Conservation (phyloP, 345 rosid genomes). For the Clausena lansium region DNA sequence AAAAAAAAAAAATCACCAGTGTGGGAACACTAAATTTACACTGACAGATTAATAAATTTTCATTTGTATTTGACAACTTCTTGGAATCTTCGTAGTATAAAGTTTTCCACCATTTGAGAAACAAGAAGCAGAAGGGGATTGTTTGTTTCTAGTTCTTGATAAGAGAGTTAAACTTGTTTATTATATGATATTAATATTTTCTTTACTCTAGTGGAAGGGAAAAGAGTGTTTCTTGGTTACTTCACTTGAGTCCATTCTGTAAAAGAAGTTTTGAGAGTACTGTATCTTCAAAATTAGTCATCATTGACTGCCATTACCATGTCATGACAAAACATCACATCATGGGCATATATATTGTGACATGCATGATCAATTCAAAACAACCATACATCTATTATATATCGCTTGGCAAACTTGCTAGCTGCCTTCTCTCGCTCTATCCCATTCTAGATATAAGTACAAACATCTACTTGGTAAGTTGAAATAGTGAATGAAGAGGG, state of each 20-base stretch:
- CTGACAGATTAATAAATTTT: constrained; percentile 17
- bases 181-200: neutral
- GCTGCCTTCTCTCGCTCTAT: constrained; percentile 15
- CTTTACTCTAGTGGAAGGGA: neutral
- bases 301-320: constrained; percentile 37
- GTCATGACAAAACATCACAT: constrained; percentile 57
- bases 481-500: constrained; percentile 37
- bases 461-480: constrained; percentile 40
- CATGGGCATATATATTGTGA: constrained; percentile 27
- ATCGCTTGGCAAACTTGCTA: neutral
- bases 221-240: constrained; percentile 26
- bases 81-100: constrained; percentile 29
- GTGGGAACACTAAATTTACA: constrained; percentile 2
- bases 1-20: neutral
- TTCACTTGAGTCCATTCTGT: constrained; percentile 19
- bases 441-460: constrained; percentile 45
- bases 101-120: constrained; percentile 14
- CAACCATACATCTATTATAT: constrained; percentile 9
- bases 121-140: constrained; percentile 13
- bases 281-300: constrained; percentile 28
- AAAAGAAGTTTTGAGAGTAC: neutral
- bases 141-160: constrained; percentile 19
- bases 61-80: constrained; percentile 14
- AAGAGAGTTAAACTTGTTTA: constrained; percentile 7
- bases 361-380: constrained; percentile 33